Conservation (phyloP, 306 rosid species). For the Prunus salicina region DNA sequence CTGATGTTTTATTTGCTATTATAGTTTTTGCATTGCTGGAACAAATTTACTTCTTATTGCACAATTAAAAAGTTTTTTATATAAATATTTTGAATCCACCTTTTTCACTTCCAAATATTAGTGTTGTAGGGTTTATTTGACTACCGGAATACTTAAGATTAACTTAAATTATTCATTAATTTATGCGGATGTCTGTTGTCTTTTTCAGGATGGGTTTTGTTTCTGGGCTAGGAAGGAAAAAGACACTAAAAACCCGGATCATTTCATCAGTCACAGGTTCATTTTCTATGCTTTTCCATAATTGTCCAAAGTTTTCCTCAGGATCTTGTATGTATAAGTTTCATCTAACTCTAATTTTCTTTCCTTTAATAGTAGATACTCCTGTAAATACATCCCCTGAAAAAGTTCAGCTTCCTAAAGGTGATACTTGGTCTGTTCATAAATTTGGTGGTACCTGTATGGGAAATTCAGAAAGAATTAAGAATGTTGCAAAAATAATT, state of each 20-base stretch:
- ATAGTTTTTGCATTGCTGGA: background rate
- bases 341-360: background rate
- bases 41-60: background rate
- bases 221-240: slow-evolving; percentile 19
- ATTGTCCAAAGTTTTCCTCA: too few species aligned
- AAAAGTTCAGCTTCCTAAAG: slow-evolving; percentile 57
- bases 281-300: background rate
- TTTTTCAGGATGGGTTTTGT: slow-evolving; percentile 23
- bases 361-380: slow-evolving; percentile 35
- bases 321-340: background rate
- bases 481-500: slow-evolving; percentile 73
- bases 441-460: slow-evolving; percentile 98
- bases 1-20: background rate
- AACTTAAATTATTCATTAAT: background rate
- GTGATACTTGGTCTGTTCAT: slow-evolving; percentile 92
- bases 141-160: background rate
- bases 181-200: background rate
- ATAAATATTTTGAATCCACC: background rate
- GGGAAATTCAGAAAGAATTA: slow-evolving; percentile 79
- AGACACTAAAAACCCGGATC: background rate
- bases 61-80: background rate
- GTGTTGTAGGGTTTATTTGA: background rate
- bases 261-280: slow-evolving; percentile 34
- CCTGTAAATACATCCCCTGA: slow-evolving; percentile 39
- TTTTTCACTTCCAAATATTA: background rate